These are phyloP conservation scores for Heritiera littoralis DNA, from an alignment of 345 rosid genomes.

Conservation along the genomic window DNA sequence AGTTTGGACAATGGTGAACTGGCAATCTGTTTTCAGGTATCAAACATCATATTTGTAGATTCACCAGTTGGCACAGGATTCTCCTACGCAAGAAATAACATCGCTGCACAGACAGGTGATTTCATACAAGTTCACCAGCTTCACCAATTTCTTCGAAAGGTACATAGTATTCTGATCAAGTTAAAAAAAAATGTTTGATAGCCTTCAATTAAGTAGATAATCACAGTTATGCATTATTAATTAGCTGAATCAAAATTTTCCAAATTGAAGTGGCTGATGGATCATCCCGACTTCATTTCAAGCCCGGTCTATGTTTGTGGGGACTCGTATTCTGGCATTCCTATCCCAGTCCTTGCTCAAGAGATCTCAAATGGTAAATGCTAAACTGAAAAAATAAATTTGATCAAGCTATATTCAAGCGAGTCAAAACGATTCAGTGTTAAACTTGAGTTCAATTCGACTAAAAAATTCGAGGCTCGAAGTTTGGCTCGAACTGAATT, in stretches of 20 bases:
- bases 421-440: too few relatives aligned
- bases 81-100: slow-evolving; percentile 51
- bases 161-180: slow-evolving; percentile 12
- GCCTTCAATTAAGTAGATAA: background rate
- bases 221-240: too few relatives aligned
- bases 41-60: slow-evolving; percentile 74
- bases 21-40: slow-evolving; percentile 3
- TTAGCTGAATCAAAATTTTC: background rate
- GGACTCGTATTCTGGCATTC: slow-evolving; percentile 67
- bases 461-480: too few relatives aligned
- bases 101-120: slow-evolving; percentile 48
- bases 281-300: slow-evolving; percentile 51
- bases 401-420: too few relatives aligned
- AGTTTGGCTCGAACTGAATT: too few relatives aligned
- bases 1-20: background rate
- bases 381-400: background rate
- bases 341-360: slow-evolving; percentile 55
- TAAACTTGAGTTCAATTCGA: too few relatives aligned
- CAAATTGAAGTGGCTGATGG: slow-evolving; percentile 56
- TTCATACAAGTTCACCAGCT: slow-evolving; percentile 46
- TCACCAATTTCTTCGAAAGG: slow-evolving; percentile 55
- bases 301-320: slow-evolving; percentile 62
- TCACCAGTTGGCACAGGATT: slow-evolving; percentile 79
- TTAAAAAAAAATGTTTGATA: background rate
- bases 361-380: slow-evolving; percentile 51